Conservation (phyloP, 352 stramenopile species). For the Phytophthora sojae region DNA sequence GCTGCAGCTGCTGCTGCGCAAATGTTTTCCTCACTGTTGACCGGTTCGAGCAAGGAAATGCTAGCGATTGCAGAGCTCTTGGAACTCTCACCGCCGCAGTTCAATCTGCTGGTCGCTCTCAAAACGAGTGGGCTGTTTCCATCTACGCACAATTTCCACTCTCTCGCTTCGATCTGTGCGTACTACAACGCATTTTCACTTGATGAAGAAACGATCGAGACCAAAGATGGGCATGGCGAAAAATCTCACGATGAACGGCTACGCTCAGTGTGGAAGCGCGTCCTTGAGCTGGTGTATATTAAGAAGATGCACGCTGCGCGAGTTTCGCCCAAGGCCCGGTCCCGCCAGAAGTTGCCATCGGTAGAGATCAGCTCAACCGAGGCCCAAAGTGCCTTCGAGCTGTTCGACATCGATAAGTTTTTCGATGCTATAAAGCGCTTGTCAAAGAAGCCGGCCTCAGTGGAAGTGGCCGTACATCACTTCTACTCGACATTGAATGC, state of each 20-base stretch:
- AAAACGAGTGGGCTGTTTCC: slow-evolving; percentile 59
- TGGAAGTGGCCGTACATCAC: slow-evolving; percentile 61
- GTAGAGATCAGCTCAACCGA: neutral
- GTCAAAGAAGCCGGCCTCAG: slow-evolving; percentile 52
- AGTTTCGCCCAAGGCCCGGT: slow-evolving; percentile 16
- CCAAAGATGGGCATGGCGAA: slow-evolving; percentile 16
- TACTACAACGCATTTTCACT: slow-evolving; percentile 66
- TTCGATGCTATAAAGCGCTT: slow-evolving; percentile 61
- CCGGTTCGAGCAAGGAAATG: slow-evolving; percentile 56
- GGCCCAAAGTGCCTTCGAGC: slow-evolving; percentile 43
- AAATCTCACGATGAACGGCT: slow-evolving; percentile 43
- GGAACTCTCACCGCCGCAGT: slow-evolving; percentile 54
- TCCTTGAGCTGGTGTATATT: slow-evolving; percentile 72
- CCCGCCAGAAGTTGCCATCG: slow-evolving; percentile 6
- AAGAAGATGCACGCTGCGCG: slow-evolving; percentile 47
- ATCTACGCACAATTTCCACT: slow-evolving; percentile 53
- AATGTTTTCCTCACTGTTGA: slow-evolving; percentile 45
- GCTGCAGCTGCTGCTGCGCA: slow-evolving; percentile 47
- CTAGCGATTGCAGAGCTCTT: slow-evolving; percentile 57
- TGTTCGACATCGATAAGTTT: slow-evolving; percentile 70
- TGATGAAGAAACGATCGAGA: slow-evolving; percentile 45
- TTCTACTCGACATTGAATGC: slow-evolving; percentile 69
- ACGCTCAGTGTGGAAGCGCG: slow-evolving; percentile 51
- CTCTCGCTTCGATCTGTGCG: slow-evolving; percentile 60
- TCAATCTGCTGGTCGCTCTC: slow-evolving; percentile 74